Percentiles rank a stretch among this genome's conserved stretches.
phyloP scores from a whole-genome alignment of 1,139 yeast species.

The Arxiozyma telluris region DNA sequence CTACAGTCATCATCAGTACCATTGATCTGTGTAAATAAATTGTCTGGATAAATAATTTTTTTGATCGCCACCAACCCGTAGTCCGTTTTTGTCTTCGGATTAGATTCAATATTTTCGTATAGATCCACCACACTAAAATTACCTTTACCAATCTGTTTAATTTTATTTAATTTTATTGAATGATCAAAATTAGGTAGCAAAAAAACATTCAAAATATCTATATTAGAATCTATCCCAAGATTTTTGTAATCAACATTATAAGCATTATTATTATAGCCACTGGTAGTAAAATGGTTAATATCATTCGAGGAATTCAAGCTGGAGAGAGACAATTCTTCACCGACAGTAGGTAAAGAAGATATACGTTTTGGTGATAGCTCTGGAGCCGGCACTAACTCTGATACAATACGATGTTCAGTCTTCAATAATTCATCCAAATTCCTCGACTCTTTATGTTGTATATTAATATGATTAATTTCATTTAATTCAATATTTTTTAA shows the following conservation, averaged over 20 bases:
- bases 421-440: slow-evolving; percentile 6
- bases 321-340: slow-evolving; percentile 8
- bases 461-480: neutral
- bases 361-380: slow-evolving; percentile 17
- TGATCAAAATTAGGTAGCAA: slow-evolving; percentile 17
- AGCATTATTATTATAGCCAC: neutral
- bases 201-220: slow-evolving; percentile 19
- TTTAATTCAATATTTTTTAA: neutral
- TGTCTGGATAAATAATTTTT: slow-evolving; percentile 28
- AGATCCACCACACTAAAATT: slow-evolving; percentile 51
- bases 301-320: too few relatives aligned
- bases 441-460: slow-evolving; percentile 3
- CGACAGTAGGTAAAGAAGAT: slow-evolving; percentile 21
- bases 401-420: slow-evolving; percentile 20
- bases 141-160: slow-evolving; percentile 44
- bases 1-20: too few relatives aligned
- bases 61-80: slow-evolving; percentile 32
- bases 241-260: neutral
- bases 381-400: slow-evolving; percentile 20
- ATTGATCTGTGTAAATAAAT: slow-evolving; percentile 10
- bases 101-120: slow-evolving; percentile 30
- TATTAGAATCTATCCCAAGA: slow-evolving; percentile 3
- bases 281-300: neutral
- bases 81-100: slow-evolving; percentile 8
- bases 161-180: slow-evolving; percentile 25